phyloP scores from a whole-genome alignment of 345 rosid genomes.

The Eucalyptus fibrosa region DNA sequence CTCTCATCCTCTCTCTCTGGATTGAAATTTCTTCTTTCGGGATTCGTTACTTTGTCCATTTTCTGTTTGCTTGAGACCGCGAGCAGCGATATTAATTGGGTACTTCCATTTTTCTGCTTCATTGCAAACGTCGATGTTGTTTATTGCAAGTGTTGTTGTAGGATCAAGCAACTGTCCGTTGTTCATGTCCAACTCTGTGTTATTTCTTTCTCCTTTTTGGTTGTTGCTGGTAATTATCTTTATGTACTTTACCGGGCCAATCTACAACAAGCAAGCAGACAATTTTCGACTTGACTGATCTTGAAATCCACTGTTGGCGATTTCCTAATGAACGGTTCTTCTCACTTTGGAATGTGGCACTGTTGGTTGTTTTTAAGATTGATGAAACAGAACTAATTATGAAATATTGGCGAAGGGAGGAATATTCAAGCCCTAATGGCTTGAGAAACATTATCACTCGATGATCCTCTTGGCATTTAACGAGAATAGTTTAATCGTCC shows the following conservation, averaged over 20 bases:
- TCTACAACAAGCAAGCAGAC: background rate
- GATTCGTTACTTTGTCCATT: background rate
- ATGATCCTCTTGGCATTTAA: background rate
- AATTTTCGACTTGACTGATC: background rate
- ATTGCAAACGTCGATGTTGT: background rate
- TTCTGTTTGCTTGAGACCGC: background rate
- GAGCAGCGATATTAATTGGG: background rate
- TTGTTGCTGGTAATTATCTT: background rate
- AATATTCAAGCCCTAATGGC: too few relatives aligned
- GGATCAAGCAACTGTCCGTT: background rate
- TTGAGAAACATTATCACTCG: background rate
- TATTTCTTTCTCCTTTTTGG: background rate
- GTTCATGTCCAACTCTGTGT: background rate
- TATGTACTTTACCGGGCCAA: background rate
- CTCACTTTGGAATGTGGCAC: background rate
- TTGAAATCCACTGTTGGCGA: background rate
- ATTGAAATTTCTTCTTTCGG: background rate
- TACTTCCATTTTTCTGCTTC: background rate
- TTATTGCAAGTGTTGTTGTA: background rate
- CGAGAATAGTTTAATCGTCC: background rate
- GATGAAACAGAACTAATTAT: background rate
- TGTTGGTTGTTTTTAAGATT: background rate
- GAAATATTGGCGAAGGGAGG: background rate
- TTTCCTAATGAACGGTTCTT: too few relatives aligned
- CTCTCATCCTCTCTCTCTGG: background rate